phyloP scores from a whole-genome alignment of 2,329 filamentous ascomycete genomes.

The Xylaria arbuscula region DNA sequence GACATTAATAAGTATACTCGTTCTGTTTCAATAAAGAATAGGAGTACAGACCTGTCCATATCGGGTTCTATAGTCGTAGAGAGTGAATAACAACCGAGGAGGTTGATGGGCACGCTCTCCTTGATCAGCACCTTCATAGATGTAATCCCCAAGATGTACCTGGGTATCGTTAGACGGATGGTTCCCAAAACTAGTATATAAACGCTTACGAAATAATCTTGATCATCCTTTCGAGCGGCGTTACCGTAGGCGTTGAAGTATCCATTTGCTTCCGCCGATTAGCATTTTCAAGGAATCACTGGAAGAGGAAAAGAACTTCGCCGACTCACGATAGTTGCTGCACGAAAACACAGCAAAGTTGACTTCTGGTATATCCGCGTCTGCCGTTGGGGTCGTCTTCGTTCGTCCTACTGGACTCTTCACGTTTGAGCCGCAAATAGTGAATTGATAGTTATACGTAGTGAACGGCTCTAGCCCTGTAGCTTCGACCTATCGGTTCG shows the following conservation, averaged over 20 bases:
- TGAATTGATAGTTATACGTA: constrained; percentile 51
- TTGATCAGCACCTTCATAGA: constrained; percentile 68
- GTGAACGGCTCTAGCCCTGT: constrained; percentile 51
- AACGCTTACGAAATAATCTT: constrained; percentile 58
- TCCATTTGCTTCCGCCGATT: constrained; percentile 51
- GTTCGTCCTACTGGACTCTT: constrained; percentile 50
- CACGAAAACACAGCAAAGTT: constrained; percentile 52
- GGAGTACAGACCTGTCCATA: constrained; percentile 49
- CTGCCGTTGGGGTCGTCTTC: constrained; percentile 50
- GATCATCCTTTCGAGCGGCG: constrained; percentile 56
- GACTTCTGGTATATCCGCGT: constrained; percentile 47
- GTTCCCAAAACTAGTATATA: background rate
- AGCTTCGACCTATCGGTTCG: constrained; percentile 63
- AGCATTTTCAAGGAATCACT: background rate
- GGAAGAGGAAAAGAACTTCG: background rate
- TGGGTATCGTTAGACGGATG: constrained; percentile 21
- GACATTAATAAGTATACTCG: background rate
- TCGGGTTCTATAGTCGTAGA: constrained; percentile 58
- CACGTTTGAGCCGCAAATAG: constrained; percentile 48
- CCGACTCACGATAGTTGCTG: constrained; percentile 49
- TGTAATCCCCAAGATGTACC: constrained; percentile 62
- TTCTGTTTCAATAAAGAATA: background rate
- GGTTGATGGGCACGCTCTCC: constrained; percentile 47
- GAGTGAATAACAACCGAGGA: constrained; percentile 48
- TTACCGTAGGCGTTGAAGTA: constrained; percentile 62